Evolutionary conservation across 495 filamentous ascomycete genomes (phyloP).

Genomic region (Margaritispora aquatica): DNA sequence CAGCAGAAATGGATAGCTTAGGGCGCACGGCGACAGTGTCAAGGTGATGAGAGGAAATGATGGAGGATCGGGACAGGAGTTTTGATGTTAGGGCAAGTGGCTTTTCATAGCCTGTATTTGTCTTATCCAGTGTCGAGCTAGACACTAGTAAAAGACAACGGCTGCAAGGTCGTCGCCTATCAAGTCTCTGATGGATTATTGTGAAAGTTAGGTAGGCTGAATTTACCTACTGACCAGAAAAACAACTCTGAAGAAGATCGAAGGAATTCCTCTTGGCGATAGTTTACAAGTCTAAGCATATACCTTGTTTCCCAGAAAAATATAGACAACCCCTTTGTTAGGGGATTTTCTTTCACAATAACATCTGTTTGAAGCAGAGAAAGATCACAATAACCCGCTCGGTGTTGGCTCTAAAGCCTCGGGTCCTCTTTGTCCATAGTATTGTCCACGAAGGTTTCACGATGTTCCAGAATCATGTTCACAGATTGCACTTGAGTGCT

Average conservation of each 20-base stretch:
- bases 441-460: background rate
- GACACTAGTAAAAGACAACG: background rate
- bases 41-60: background rate
- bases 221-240: too few species aligned
- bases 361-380: too few species aligned
- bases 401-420: background rate
- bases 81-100: background rate
- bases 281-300: too few species aligned
- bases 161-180: background rate
- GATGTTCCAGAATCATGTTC: background rate
- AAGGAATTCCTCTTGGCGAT: too few species aligned
- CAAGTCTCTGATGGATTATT: too few species aligned
- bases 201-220: too few species aligned
- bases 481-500: too few species aligned
- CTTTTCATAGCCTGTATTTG: background rate
- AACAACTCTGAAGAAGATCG: too few species aligned
- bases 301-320: too few species aligned
- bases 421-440: background rate
- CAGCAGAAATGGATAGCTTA: constrained; percentile 8
- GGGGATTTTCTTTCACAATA: too few species aligned
- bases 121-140: background rate
- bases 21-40: constrained; percentile 1
- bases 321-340: too few species aligned
- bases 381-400: too few species aligned
- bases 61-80: background rate